These are phyloP conservation scores for Dictyostelium discoideum DNA, from an alignment of 78 protist genomes.

Conservation along the genomic window DNA sequence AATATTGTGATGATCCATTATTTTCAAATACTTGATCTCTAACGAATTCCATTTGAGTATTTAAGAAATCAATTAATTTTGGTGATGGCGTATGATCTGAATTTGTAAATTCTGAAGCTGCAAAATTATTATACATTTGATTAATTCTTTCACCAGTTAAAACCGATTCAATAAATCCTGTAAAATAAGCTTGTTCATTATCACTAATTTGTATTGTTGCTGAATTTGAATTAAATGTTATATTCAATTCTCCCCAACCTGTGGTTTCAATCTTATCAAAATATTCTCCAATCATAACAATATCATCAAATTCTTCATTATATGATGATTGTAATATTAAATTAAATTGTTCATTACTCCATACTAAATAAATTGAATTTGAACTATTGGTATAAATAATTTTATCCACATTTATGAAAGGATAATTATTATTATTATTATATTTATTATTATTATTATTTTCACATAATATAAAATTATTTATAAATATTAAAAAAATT, in stretches of 20 bases:
- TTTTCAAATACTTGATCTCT: slow-evolving; percentile 2
- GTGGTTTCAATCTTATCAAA: background rate
- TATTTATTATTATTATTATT: background rate
- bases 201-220: background rate
- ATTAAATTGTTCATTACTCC: background rate
- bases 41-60: slow-evolving; percentile 20
- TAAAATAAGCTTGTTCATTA: slow-evolving; percentile 21
- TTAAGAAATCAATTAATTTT: slow-evolving; percentile 3
- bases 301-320: background rate
- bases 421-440: background rate
- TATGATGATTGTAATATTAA: background rate
- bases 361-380: background rate
- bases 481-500: no score
- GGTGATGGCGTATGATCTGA: slow-evolving; percentile 24
- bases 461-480: background rate
- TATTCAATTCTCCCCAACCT: background rate
- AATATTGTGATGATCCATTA: slow-evolving; percentile 22
- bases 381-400: slow-evolving; percentile 3
- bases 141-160: slow-evolving; percentile 31
- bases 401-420: background rate
- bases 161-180: slow-evolving; percentile 25
- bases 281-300: background rate
- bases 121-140: slow-evolving; percentile 49
- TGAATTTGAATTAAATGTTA: background rate
- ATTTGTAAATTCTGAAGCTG: slow-evolving; percentile 26